phyloP scores from a whole-genome alignment of 2,329 filamentous ascomycete species.

The Tolypocladium tropicale region DNA sequence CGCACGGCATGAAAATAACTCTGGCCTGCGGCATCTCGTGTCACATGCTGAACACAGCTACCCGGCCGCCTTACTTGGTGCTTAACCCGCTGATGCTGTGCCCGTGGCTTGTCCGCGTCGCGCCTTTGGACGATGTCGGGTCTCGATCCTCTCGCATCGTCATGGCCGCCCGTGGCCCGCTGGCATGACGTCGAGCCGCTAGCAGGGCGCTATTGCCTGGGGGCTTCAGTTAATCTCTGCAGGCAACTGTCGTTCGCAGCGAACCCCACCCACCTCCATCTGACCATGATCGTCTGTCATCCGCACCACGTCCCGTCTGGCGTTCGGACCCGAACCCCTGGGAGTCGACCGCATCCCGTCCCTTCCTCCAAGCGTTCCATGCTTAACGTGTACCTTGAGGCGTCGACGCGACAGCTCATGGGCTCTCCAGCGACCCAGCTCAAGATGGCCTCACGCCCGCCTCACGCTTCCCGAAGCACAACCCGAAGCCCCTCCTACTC shows the following conservation, averaged over 20 bases:
- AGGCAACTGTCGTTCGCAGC: not conserved
- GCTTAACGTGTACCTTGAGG: too few relatives aligned
- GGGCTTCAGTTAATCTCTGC: not conserved
- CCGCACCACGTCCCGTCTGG: not conserved
- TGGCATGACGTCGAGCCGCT: not conserved
- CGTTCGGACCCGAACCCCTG: not conserved
- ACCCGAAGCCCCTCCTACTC: too few relatives aligned
- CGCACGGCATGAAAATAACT: not conserved
- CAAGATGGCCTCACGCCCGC: too few relatives aligned
- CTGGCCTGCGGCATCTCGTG: conserved; percentile 5
- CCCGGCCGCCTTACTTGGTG: too few relatives aligned
- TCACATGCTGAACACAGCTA: not conserved
- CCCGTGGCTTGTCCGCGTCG: too few relatives aligned
- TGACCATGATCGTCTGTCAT: not conserved
- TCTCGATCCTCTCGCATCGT: not conserved
- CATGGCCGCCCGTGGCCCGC: not conserved
- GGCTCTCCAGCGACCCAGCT: too few relatives aligned
- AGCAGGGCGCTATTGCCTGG: not conserved
- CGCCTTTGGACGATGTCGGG: not conserved
- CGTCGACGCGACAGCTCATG: not conserved
- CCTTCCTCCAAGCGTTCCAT: not conserved
- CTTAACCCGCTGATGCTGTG: too few relatives aligned
- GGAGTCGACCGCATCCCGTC: too few relatives aligned
- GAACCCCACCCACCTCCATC: not conserved
- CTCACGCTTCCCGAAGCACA: too few relatives aligned